Evolutionary conservation across 441 rosid genomes (phyloP).

Genomic region (Flueggea neowawraea): DNA sequence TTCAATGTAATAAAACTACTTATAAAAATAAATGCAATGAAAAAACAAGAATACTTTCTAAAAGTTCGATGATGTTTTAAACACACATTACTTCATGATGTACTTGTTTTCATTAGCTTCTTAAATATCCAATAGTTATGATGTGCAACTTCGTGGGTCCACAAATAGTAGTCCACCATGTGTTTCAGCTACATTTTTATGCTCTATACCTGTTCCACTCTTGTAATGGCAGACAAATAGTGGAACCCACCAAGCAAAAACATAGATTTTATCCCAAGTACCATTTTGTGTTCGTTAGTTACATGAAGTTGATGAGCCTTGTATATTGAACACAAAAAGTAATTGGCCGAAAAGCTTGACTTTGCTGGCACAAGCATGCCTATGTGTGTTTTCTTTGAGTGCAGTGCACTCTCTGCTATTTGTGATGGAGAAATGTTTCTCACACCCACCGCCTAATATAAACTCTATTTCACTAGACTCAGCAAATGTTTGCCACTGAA

Average conservation of each 20-base stretch:
- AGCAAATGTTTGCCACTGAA: too few species aligned
- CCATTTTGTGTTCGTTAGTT: slow-evolving; percentile 2
- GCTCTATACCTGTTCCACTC: too few species aligned
- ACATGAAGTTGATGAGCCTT: too few species aligned
- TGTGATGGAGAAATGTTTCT: slow-evolving; percentile 26
- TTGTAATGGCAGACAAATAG: too few species aligned
- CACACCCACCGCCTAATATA: slow-evolving; percentile 26
- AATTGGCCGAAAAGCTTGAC: slow-evolving; percentile 89
- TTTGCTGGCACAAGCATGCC: slow-evolving; percentile 54
- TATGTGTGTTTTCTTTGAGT: slow-evolving; percentile 60
- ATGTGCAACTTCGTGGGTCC: slow-evolving; percentile 32
- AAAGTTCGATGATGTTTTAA: too few species aligned
- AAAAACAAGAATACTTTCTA: too few species aligned
- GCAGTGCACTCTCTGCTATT: slow-evolving; percentile 60
- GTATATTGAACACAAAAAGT: too few species aligned
- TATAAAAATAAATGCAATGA: too few species aligned
- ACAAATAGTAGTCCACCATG: slow-evolving; percentile 20
- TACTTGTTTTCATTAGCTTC: not conserved
- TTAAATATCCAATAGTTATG: slow-evolving; percentile 19
- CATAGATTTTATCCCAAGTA: not conserved
- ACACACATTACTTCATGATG: too few species aligned
- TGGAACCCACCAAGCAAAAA: too few species aligned
- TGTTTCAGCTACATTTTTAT: slow-evolving; percentile 8
- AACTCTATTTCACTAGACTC: too few species aligned
- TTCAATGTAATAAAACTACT: too few species aligned